These are phyloP conservation scores for Phlyctochytrium planicorne DNA, from an alignment of 192 early-diverging fungal species.

Conservation along the genomic window DNA sequence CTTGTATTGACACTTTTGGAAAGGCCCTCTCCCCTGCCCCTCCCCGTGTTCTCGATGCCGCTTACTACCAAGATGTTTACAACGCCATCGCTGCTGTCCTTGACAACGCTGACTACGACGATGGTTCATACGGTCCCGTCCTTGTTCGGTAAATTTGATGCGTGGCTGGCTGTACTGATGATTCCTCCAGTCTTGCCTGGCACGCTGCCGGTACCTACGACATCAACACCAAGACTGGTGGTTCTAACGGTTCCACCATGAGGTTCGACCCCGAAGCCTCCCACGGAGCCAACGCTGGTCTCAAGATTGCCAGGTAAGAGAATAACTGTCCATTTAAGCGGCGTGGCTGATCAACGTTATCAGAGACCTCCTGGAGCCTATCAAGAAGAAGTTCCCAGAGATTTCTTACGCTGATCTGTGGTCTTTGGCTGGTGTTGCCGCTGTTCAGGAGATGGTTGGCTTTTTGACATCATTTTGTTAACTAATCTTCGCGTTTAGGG, in stretches of 20 bases:
- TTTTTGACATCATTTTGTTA: background rate
- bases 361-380: slow-evolving; percentile 52
- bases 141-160: no score
- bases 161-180: no score
- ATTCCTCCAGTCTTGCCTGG: slow-evolving; percentile 58
- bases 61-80: slow-evolving; percentile 42
- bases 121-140: slow-evolving; percentile 68
- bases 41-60: background rate
- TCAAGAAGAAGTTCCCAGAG: slow-evolving; percentile 60
- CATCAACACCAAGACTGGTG: slow-evolving; percentile 46
- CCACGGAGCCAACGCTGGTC: slow-evolving; percentile 67
- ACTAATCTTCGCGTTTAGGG: slow-evolving; percentile 7
- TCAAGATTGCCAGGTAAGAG: slow-evolving; percentile 42
- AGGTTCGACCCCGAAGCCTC: slow-evolving; percentile 51
- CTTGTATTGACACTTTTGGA: slow-evolving; percentile 24
- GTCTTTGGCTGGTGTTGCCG: slow-evolving; percentile 69
- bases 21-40: no score
- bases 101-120: slow-evolving; percentile 51
- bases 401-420: slow-evolving; percentile 74
- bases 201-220: slow-evolving; percentile 73
- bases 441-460: slow-evolving; percentile 58
- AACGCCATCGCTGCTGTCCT: slow-evolving; percentile 28
- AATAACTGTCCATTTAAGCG: slow-evolving; percentile 1
- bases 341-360: background rate
- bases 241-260: slow-evolving; percentile 75